A percentile compares a stretch with the other conserved stretches of the same genome.
phyloP scores from a whole-genome alignment of 2,329 filamentous ascomycete genomes.

The Macrophomina phaseolina region DNA sequence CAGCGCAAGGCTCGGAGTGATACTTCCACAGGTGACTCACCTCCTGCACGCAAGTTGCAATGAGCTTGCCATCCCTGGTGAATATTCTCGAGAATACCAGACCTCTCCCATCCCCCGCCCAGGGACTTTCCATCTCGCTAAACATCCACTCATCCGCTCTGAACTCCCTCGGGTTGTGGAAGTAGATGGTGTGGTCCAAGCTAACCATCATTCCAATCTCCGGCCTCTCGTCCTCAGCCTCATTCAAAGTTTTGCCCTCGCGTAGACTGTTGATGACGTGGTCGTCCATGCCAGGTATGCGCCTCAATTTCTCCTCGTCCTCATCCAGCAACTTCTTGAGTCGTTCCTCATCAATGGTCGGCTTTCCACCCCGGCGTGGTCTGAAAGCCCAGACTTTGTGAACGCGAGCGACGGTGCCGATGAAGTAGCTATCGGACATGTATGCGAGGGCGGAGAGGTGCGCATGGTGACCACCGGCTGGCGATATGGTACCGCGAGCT shows the following conservation, averaged over 20 bases:
- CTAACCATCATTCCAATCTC: conserved; percentile 84
- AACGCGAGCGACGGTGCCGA: conserved; percentile 82
- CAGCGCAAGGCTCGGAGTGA: conserved; percentile 27
- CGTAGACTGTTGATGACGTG: conserved; percentile 55
- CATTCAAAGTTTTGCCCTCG: conserved; percentile 51
- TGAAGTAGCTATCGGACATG: conserved; percentile 91
- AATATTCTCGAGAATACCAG: conserved; percentile 79
- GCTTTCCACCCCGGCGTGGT: conserved; percentile 48
- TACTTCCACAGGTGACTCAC: conserved; percentile 44
- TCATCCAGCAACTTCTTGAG: conserved; percentile 52
- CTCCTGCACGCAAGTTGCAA: conserved; percentile 84
- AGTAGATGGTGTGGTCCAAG: conserved; percentile 71
- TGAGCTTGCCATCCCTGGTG: conserved; percentile 69
- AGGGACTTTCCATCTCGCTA: conserved; percentile 78
- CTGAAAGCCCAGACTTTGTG: conserved; percentile 81
- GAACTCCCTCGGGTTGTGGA: conserved; percentile 58
- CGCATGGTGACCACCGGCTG: conserved; percentile 74
- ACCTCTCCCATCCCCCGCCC: conserved; percentile 78
- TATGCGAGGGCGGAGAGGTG: conserved; percentile 91
- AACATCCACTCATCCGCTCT: conserved; percentile 74
- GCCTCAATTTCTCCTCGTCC: conserved; percentile 51
- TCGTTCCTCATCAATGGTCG: conserved; percentile 49
- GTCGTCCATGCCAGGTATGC: conserved; percentile 52
- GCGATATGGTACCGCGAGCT: conserved; percentile 74
- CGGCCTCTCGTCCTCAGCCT: conserved; percentile 59